Conservation (phyloP, 2,329 filamentous ascomycete genomes). For the Paradendryphiella salina region DNA sequence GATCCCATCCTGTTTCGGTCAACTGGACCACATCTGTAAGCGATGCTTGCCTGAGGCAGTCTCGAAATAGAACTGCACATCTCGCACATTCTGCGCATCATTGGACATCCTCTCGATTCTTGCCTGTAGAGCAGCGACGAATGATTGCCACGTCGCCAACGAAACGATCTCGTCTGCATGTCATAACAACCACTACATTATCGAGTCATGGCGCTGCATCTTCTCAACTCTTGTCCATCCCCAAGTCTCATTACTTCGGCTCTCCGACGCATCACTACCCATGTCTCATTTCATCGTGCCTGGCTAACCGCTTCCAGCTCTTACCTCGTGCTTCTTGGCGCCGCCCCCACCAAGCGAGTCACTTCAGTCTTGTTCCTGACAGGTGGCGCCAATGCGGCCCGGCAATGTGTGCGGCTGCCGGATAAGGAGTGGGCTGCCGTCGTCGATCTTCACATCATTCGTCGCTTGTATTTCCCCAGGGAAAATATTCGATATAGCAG, state of each 20-base stretch:
- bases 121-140: constrained; percentile 1
- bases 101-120: constrained; percentile 3
- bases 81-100: constrained; percentile 10
- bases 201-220: constrained; percentile 6
- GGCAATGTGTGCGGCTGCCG: constrained; percentile 19
- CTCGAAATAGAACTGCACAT: constrained; percentile 16
- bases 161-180: neutral
- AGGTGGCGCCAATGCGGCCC: constrained; percentile 22
- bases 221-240: constrained; percentile 7
- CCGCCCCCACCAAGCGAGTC: constrained; percentile 17
- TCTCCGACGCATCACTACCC: constrained; percentile 8
- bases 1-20: constrained; percentile 5
- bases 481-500: constrained; percentile 7
- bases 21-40: constrained; percentile 2
- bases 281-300: constrained; percentile 11
- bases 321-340: constrained; percentile 15
- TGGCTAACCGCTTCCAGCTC: constrained; percentile 13
- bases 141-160: constrained; percentile 12
- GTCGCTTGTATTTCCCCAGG: neutral
- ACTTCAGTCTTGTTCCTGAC: constrained; percentile 23
- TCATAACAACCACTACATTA: neutral
- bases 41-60: neutral
- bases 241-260: constrained; percentile 7
- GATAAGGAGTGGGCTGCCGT: constrained; percentile 9
- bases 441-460: constrained; percentile 18